phyloP scores from a whole-genome alignment of 768 basidiomycete species.

The Leccinum truebloodii region DNA sequence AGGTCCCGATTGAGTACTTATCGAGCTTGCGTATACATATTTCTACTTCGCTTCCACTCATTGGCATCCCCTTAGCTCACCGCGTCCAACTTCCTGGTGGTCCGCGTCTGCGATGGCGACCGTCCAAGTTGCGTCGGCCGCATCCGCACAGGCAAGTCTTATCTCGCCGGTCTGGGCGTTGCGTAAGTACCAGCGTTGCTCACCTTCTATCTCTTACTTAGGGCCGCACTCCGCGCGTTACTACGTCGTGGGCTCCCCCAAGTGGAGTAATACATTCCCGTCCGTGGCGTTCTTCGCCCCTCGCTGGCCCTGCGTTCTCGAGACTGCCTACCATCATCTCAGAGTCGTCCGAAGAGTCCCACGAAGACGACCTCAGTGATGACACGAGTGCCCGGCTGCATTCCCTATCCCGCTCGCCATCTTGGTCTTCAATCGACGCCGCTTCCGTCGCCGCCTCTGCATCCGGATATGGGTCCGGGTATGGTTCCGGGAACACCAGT shows the following conservation, averaged over 20 bases:
- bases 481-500: slow-evolving; percentile 17
- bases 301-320: slow-evolving; percentile 28
- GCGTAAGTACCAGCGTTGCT: not conserved
- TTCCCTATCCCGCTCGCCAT: slow-evolving; percentile 9
- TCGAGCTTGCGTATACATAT: not conserved
- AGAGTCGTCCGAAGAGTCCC: slow-evolving; percentile 23
- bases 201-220: not conserved
- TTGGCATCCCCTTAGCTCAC: not conserved
- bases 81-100: not conserved
- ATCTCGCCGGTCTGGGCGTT: not conserved
- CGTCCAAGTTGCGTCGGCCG: not conserved
- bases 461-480: slow-evolving; percentile 9
- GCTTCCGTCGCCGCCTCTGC: slow-evolving; percentile 12
- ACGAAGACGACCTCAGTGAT: slow-evolving; percentile 4
- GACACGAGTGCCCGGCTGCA: not conserved
- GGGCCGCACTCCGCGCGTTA: slow-evolving; percentile 20
- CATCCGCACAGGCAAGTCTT: slow-evolving; percentile 17
- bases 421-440: slow-evolving; percentile 18
- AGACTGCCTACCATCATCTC: slow-evolving; percentile 26
- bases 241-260: slow-evolving; percentile 9
- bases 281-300: slow-evolving; percentile 33
- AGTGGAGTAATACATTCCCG: slow-evolving; percentile 20
- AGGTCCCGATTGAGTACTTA: slow-evolving; percentile 6
- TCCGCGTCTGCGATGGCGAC: slow-evolving; percentile 11
- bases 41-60: not conserved